Percentiles rank a stretch among this genome's conserved stretches.
Evolutionary conservation across 2,329 filamentous ascomycete genomes (phyloP).

Genomic region (Talaromyces marneffei): DNA sequence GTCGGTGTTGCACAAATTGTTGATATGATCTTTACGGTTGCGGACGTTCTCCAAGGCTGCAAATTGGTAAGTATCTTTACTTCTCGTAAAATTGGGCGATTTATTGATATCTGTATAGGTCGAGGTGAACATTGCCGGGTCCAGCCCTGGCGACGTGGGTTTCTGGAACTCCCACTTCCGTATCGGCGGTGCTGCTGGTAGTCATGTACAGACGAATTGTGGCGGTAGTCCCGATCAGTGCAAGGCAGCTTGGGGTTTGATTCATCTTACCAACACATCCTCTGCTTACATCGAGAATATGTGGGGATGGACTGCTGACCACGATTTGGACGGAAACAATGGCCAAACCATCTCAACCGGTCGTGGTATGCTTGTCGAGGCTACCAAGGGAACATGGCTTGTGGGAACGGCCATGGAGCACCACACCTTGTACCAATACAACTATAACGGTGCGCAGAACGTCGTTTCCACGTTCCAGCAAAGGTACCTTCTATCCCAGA

Average conservation of each 20-base stretch:
- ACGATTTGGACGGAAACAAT: conserved; percentile 42
- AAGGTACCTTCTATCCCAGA: conserved; percentile 8
- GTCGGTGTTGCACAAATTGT: conserved; percentile 47
- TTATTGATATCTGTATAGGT: conserved; percentile 20
- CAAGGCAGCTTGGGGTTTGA: conserved; percentile 46
- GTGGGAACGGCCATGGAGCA: conserved; percentile 50
- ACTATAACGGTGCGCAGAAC: conserved; percentile 46
- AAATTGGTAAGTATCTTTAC: conserved; percentile 27
- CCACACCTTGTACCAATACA: conserved; percentile 51
- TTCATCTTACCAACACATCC: conserved; percentile 47
- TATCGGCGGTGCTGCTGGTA: conserved; percentile 44
- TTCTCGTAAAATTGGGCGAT: neutral
- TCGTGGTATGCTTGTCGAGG: conserved; percentile 46
- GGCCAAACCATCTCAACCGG: conserved; percentile 30
- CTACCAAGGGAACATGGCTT: conserved; percentile 49
- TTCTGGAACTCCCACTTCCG: conserved; percentile 46
- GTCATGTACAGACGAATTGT: conserved; percentile 37
- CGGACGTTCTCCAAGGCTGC: conserved; percentile 41
- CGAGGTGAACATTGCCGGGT: conserved; percentile 49
- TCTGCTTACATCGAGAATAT: conserved; percentile 53
- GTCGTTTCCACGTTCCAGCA: conserved; percentile 44
- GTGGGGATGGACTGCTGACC: conserved; percentile 47
- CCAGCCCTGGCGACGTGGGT: conserved; percentile 45
- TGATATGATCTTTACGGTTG: conserved; percentile 50
- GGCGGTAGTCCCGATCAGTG: conserved; percentile 35